Base-by-base conservation (phyloP, 169 alveolate species). In the Plasmodium gaboni region DNA sequence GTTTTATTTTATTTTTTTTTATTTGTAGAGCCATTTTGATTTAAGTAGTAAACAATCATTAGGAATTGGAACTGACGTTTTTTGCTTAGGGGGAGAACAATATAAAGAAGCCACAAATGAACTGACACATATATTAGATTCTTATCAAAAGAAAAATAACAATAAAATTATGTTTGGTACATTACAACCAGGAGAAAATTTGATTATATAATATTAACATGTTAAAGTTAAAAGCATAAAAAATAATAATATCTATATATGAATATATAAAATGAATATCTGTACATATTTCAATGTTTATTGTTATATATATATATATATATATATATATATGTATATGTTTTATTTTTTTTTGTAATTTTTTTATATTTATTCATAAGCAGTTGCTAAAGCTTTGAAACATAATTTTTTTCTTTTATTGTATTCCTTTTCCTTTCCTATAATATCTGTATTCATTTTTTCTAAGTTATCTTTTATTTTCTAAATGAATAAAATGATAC, bases 81-180 rank as follows among this genome's bases (percentile, higher is more conserved):
- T 85, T 70, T 85, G 92, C 55, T 22, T 85, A 59, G 92, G 92
- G 10, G 92, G 92, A 8, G 92, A 85, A 70, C 24, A 85, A 50
- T 85, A 85, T 42, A 71, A 61, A 59, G 92, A 85, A 71, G 80
- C 92, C 10, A 85, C 74, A 19, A 71, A 19, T 12, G 92, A 85
- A 64, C 87, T 85, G 10, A n/a, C 1, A 19, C 26, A 57, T 59
- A 32, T 24, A 46, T 59, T 85, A 64, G 55, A 53, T 59, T 2
- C 26, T 17, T 70, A 85, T 73, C 76, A 85, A 85, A 70, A 85
- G 5, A 67, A 59, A 57, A 50, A 72, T 28, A 85, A 85, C 19
- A 65, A 85, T 70, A 85, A 85, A 85, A 71, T 70, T 60, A 71
- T 59, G 48, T 71, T 85, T 53, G 28, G 69, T 70, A 85, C 92